These are phyloP conservation scores for Phytophthora sp. DNA, from an alignment of 352 stramenopile genomes.

Conservation along the genomic window DNA sequence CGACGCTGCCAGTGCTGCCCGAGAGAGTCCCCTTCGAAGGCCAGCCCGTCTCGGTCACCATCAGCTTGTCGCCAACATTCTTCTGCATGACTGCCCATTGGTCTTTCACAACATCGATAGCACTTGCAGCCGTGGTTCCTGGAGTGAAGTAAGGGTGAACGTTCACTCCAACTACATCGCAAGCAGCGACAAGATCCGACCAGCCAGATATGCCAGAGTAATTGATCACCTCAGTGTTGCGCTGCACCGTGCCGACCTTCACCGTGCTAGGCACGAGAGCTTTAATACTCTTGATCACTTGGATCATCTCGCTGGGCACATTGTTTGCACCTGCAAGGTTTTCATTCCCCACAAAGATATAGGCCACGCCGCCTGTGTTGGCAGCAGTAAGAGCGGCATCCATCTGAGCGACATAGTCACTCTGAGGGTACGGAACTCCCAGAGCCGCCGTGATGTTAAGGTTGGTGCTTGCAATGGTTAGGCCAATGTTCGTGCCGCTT, in stretches of 20 bases:
- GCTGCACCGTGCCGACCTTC: conserved; percentile 72
- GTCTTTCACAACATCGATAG: conserved; percentile 43
- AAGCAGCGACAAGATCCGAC: conserved; percentile 35
- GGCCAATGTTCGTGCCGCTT: conserved; percentile 42
- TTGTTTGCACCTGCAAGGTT: conserved; percentile 39
- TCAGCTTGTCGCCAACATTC: conserved; percentile 48
- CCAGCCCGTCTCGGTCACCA: conserved; percentile 62
- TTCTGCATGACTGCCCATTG: conserved; percentile 41
- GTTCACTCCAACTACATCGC: conserved; percentile 62
- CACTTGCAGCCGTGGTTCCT: conserved; percentile 23
- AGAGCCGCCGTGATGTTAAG: conserved; percentile 45
- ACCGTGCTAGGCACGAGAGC: conserved; percentile 41
- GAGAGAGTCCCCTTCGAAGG: conserved; percentile 34
- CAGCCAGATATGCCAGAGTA: conserved; percentile 28
- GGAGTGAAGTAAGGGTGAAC: conserved; percentile 56
- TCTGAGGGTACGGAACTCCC: conserved; percentile 51
- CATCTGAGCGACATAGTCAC: conserved; percentile 44
- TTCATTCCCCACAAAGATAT: conserved; percentile 76
- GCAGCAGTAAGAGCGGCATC: conserved; percentile 42
- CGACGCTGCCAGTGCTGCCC: conserved; percentile 33
- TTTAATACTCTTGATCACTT: conserved; percentile 52
- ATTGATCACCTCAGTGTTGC: conserved; percentile 60
- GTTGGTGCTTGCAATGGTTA: conserved; percentile 39
- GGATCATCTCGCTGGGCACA: conserved; percentile 41
- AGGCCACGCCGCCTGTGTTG: conserved; percentile 44